Base-by-base conservation (phyloP, 202 grass and related monocot genomes). In the Cymbopogon flexuosus region DNA sequence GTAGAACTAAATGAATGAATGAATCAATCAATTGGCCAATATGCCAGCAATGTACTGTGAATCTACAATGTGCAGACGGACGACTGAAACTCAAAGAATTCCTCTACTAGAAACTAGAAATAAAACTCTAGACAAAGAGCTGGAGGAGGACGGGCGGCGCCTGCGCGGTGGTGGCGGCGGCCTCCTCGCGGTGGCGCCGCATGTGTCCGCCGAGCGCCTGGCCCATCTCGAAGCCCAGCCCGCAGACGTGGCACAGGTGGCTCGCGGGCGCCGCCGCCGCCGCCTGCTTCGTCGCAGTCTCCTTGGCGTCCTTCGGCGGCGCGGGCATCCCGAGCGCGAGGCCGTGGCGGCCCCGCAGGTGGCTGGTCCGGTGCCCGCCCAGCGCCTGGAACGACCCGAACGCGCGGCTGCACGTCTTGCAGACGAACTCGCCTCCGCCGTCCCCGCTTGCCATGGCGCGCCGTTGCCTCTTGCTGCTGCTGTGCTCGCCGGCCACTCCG, bases 331-430 rank as follows among this genome's bases (percentile, higher is more conserved):
- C 73, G 1, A 85, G 87, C 59, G 67, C 78, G 22, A 89, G 87
- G 1, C 87, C 87, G 23, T 89, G 27, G 33, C 87, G 79, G 7
- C 83, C 79, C 1, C 88, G 79, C 1, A 89, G 83, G 89, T 91
- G 89, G 82, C 89, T 96, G 2, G 90, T 91, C 23, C 90, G 88
- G 76, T 96, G 93, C 0, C 93, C 93, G 3, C 93, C 93, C 9
- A 96, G 78, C 51, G 93, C 93, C 77, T 92, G 93, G 79, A 96
- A 96, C 4, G 93, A 73, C 0, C 83, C n/a, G 76, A 96, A 96
- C 10, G 81, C 80, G 7, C 90, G 86, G 47, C 34, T 24, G 85
- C 93, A 92, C 0, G 93, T 88, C 84, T 83, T 96, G 77, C 93
- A 58, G 19, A 58, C 54, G 54, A 58, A 58, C 54, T 58, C 54